phyloP scores from a whole-genome alignment of 306 rosid genomes.

The Acacia melanoxylon region DNA sequence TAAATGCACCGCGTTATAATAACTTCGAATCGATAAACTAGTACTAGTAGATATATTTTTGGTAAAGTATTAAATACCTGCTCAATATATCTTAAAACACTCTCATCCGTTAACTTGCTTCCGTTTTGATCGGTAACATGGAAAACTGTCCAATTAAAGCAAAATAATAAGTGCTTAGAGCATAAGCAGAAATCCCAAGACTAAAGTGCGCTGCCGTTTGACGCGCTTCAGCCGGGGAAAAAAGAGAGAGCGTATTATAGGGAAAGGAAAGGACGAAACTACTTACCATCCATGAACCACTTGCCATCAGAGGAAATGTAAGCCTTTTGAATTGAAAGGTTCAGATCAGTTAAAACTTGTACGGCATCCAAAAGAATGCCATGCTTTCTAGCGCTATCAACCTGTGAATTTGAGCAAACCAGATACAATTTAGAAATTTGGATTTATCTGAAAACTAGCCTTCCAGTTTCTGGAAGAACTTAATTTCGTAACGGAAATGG shows the following conservation, averaged over 20 bases:
- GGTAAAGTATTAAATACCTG: constrained; percentile 57
- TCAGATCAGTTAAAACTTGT: constrained; percentile 78
- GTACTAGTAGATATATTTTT: background rate
- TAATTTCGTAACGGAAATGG: background rate
- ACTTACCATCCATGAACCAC: constrained; percentile 98
- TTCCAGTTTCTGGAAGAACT: background rate
- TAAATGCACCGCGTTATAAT: background rate
- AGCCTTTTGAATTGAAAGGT: constrained; percentile 82
- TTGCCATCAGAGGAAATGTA: constrained; percentile 90
- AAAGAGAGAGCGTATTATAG: background rate
- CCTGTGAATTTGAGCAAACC: constrained; percentile 47
- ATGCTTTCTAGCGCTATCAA: constrained; percentile 88
- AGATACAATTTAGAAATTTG: background rate
- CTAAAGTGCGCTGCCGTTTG: background rate
- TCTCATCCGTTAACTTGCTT: constrained; percentile 77
- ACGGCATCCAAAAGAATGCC: constrained; percentile 91
- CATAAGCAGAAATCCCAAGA: background rate
- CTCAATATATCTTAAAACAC: constrained; percentile 70
- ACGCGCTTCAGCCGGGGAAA: background rate
- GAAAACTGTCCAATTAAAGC: constrained; percentile 60
- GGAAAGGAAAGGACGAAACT: background rate
- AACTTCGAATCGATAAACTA: background rate
- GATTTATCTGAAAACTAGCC: background rate
- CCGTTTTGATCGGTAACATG: constrained; percentile 86
- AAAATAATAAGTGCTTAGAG: constrained; percentile 3